These are phyloP conservation scores for Wickerhamiella kurtzmanii DNA, from an alignment of 805 yeast species.

Conservation along the genomic window DNA sequence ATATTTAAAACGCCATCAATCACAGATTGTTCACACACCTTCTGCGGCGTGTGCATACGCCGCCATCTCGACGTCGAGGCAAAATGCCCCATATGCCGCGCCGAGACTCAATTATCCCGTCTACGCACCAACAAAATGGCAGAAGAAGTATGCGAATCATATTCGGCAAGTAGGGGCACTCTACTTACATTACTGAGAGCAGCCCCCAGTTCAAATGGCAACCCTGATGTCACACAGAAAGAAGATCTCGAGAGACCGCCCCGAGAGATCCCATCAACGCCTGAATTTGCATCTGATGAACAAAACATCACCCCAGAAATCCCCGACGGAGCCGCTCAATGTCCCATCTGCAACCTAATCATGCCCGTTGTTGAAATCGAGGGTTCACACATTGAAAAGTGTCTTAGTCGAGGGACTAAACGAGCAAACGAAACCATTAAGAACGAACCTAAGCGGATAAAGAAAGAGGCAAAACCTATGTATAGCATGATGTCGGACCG, in stretches of 20 bases:
- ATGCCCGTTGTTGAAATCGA: slow-evolving; percentile 47
- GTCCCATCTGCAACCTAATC: slow-evolving; percentile 52
- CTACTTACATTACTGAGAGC: slow-evolving; percentile 2
- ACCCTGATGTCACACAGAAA: neutral
- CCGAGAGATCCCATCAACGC: neutral
- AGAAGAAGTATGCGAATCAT: slow-evolving; percentile 58
- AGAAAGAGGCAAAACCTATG: slow-evolving; percentile 36
- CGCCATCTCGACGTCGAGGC: slow-evolving; percentile 46
- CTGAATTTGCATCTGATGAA: neutral
- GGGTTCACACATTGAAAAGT: slow-evolving; percentile 46
- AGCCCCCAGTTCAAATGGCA: neutral
- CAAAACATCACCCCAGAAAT: slow-evolving; percentile 9
- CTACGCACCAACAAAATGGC: slow-evolving; percentile 51
- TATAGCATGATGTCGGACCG: slow-evolving; percentile 44
- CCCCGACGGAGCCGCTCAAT: slow-evolving; percentile 31
- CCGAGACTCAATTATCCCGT: slow-evolving; percentile 55
- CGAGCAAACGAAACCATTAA: slow-evolving; percentile 16
- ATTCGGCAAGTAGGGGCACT: slow-evolving; percentile 15
- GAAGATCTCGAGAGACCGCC: neutral
- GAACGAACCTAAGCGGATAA: slow-evolving; percentile 22
- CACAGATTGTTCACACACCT: slow-evolving; percentile 78
- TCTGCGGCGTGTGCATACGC: slow-evolving; percentile 78
- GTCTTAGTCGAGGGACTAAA: slow-evolving; percentile 27
- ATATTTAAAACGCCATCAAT: slow-evolving; percentile 64
- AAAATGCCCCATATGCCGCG: slow-evolving; percentile 67